Base-by-base conservation (phyloP, 305 asterid species). In the Fraxinus floribunda region DNA sequence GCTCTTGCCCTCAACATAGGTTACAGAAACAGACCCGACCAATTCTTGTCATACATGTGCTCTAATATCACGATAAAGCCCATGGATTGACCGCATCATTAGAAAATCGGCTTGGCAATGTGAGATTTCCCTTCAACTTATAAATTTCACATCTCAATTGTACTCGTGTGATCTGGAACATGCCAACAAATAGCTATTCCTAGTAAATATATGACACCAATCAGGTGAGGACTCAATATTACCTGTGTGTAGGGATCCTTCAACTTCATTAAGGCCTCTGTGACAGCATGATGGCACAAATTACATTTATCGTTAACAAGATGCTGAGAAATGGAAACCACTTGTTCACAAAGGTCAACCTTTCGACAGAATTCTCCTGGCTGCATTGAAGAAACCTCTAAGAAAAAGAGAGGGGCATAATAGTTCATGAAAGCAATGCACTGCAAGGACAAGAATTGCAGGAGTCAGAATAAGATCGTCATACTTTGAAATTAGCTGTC, bases 201-300 rank as follows among this genome's bases (percentile, higher is more conserved):
- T 16, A 52, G 62, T 16, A 52, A 52, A 16, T 16, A 52, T 16
- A 52, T 16, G 22, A 52, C 60, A 46, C 62, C 9, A 16, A 16
- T 52, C 62, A 16, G 22, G 7, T 16, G 62, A 39, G 78, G 26
- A 36, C 35, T 10, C 55, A 35, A 10, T 1, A 20, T 36, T 90
- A 93, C 99, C 97, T 89, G 91, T 30, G 97, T 96, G 72, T 92
- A 97, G 4, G 98, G 98, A 90, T 94, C 97, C 89, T 90, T 88
- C 93, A 96, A 87, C 85, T 94, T 94, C 62, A 83, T 29, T 81
- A 92, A 60, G 81, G 92, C 97, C 89, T 93, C 97, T 10, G 89
- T 16, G 71, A 94, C 88, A 82, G 91, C 89, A 55, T 77, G 82
- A 78, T 91, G 98, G 88, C 99, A 96, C 18, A 92, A 36, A 13